Conservation (phyloP, 1,284 basidiomycete genomes). For the Boletellus deceptivus region DNA sequence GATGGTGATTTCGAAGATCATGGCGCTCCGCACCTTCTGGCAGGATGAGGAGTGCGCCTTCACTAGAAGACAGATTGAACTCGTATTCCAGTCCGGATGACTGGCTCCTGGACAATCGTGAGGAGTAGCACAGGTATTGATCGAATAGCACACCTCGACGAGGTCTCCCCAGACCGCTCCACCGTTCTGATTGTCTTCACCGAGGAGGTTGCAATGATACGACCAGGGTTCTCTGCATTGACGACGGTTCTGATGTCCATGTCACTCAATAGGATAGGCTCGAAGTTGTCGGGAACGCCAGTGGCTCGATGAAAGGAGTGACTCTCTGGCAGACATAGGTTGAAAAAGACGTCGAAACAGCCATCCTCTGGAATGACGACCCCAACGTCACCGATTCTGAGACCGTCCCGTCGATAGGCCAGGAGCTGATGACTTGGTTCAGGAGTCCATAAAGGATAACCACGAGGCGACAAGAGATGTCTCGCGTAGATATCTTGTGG, state of each 20-base stretch:
- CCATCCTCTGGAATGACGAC: slow-evolving; percentile 20
- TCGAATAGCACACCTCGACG: not conserved
- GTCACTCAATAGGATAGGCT: not conserved
- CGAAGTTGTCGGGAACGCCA: slow-evolving; percentile 11
- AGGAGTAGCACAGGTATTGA: not conserved
- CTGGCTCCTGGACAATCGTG: not conserved
- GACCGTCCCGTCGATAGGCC: slow-evolving; percentile 10
- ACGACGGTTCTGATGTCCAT: not conserved
- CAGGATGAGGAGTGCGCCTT: slow-evolving; percentile 13
- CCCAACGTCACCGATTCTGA: slow-evolving; percentile 30
- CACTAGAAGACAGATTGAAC: slow-evolving; percentile 8
- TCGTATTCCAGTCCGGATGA: slow-evolving; percentile 1
- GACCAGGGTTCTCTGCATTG: slow-evolving; percentile 2
- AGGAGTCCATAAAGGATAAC: slow-evolving; percentile 28
- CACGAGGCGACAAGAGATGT: slow-evolving; percentile 6
- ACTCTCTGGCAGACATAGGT: slow-evolving; percentile 17
- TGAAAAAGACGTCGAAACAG: slow-evolving; percentile 27
- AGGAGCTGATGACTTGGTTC: slow-evolving; percentile 20
- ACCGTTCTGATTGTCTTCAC: slow-evolving; percentile 5
- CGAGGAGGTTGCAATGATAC: slow-evolving; percentile 1
- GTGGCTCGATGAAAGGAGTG: slow-evolving; percentile 4
- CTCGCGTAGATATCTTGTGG: slow-evolving; percentile 3
- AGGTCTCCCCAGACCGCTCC: not conserved
- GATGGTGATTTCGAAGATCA: slow-evolving; percentile 6
- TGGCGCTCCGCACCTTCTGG: slow-evolving; percentile 10